Conservation (phyloP, 768 basidiomycete genomes). For the Trichaptum fuscoviolaceum region DNA sequence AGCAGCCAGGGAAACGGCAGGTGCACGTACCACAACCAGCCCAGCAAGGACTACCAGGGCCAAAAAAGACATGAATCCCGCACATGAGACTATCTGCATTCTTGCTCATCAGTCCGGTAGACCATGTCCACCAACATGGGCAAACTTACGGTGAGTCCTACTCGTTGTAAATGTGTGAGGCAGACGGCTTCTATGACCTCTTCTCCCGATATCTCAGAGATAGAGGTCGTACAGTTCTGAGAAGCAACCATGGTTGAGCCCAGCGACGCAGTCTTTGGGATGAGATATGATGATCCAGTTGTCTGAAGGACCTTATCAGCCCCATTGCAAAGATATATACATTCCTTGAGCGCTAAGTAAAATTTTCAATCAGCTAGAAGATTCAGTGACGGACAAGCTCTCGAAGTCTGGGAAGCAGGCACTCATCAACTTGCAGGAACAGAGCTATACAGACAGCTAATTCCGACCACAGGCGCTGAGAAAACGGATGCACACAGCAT, state of each 20-base stretch:
- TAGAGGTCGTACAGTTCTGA: background rate
- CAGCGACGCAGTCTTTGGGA: background rate
- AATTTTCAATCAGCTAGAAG: background rate
- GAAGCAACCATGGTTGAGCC: background rate
- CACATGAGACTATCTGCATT: constrained; percentile 28
- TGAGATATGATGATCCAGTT: background rate
- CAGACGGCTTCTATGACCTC: constrained; percentile 12
- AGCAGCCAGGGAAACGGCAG: background rate
- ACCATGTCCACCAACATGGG: background rate
- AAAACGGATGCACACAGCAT: background rate
- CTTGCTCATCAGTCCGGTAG: constrained; percentile 1
- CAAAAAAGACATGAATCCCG: constrained; percentile 28
- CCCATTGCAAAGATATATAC: background rate
- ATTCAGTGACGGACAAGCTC: background rate
- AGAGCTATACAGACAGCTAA: background rate
- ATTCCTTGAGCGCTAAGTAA: background rate
- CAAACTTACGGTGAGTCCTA: constrained; percentile 28
- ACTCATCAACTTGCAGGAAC: background rate
- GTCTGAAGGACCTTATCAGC: background rate
- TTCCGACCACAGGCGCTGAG: background rate
- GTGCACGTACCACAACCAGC: constrained; percentile 25
- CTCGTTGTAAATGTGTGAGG: constrained; percentile 28
- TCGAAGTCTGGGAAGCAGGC: background rate
- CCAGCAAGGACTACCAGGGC: constrained; percentile 27
- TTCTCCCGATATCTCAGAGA: background rate